A percentile compares a stretch with the other conserved stretches of the same genome.
phyloP scores from a whole-genome alignment of 306 rosid species.

The Phaseolus lunatus region DNA sequence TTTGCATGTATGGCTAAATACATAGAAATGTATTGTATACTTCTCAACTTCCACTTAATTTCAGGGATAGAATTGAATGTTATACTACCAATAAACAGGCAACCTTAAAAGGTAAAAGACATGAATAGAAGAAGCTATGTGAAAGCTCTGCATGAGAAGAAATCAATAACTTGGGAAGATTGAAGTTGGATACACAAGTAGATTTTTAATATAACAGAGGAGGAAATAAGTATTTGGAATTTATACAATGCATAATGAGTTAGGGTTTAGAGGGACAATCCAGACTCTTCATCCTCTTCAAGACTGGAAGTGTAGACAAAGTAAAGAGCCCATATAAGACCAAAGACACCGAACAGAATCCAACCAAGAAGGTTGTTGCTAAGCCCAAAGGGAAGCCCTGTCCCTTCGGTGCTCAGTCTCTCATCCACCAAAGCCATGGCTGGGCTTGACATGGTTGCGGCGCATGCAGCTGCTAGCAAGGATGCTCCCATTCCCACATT shows the following conservation, averaged over 20 bases:
- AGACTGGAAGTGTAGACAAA: constrained; percentile 66
- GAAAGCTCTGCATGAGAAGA: neutral
- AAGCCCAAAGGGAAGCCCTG: constrained; percentile 92
- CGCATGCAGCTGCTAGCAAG: constrained; percentile 68
- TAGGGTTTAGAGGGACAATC: constrained; percentile 73
- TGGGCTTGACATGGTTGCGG: constrained; percentile 74
- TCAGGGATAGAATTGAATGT: no score
- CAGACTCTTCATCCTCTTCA: constrained; percentile 96
- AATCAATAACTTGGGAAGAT: constrained; percentile 12
- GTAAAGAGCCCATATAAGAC: constrained; percentile 70
- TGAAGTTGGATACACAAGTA: constrained; percentile 38
- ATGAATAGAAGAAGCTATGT: neutral
- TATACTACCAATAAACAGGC: no score
- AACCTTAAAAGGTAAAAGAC: no score
- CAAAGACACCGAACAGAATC: constrained; percentile 84
- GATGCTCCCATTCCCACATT: constrained; percentile 75
- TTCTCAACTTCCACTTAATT: no score
- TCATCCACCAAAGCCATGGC: constrained; percentile 98
- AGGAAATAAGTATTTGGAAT: constrained; percentile 29
- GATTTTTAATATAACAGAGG: constrained; percentile 42
- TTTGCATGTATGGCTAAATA: no score
- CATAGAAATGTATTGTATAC: no score
- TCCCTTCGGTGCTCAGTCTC: constrained; percentile 89
- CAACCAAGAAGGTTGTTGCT: constrained; percentile 97
- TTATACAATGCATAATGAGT: constrained; percentile 45